Percentiles rank a stretch among this genome's conserved stretches.
phyloP scores from a whole-genome alignment of 163 green algal genomes.

The Prototheca cutis region DNA sequence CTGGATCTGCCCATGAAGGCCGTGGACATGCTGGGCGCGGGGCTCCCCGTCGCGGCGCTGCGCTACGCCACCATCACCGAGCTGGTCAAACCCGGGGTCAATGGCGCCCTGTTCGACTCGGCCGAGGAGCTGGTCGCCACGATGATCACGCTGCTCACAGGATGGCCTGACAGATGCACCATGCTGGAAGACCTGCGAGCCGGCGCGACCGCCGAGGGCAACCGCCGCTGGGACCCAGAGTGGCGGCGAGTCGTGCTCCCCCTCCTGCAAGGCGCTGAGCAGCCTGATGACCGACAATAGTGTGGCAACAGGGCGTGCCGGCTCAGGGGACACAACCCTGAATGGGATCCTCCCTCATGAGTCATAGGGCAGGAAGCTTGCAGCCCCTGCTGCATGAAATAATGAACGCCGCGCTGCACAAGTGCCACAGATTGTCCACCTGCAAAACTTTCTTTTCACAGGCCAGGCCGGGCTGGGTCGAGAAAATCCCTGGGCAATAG shows the following conservation, averaged over 20 bases:
- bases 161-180: background rate
- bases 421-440: too few species aligned
- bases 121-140: constrained; percentile 51
- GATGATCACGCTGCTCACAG: constrained; percentile 44
- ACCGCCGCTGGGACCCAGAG: background rate
- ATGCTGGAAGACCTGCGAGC: background rate
- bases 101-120: constrained; percentile 67
- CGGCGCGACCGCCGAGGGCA: background rate
- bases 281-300: too few species aligned
- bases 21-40: constrained; percentile 87
- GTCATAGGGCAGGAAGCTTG: too few species aligned
- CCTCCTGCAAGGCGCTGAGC: background rate
- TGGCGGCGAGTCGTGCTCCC: background rate
- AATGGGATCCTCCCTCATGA: too few species aligned
- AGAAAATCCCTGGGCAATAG: too few species aligned
- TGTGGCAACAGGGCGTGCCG: too few species aligned
- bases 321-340: too few species aligned
- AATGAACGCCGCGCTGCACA: too few species aligned
- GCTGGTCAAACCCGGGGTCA: constrained; percentile 60
- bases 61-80: constrained; percentile 71
- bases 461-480: too few species aligned
- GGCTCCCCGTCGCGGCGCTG: constrained; percentile 68
- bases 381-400: too few species aligned
- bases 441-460: too few species aligned
- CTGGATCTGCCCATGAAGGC: constrained; percentile 99